phyloP scores from a whole-genome alignment of 2,329 filamentous ascomycete genomes.

The Periconia sp. region DNA sequence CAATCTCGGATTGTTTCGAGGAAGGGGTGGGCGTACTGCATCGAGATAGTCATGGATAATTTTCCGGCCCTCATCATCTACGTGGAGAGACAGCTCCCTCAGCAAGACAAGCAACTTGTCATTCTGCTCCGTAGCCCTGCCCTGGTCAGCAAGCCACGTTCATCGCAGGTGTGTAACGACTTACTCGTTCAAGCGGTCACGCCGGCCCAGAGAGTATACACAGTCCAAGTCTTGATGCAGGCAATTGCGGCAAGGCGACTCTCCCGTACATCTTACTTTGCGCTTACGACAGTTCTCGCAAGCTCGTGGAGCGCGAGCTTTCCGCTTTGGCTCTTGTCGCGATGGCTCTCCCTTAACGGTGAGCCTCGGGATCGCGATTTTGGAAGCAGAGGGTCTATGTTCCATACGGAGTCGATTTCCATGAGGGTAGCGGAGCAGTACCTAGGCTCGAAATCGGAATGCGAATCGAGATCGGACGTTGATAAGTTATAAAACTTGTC shows the following conservation, averaged over 20 bases:
- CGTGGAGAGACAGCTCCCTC: slow-evolving; percentile 15
- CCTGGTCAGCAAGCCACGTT: not conserved
- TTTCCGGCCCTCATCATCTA: slow-evolving; percentile 10
- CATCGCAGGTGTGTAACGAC: not conserved
- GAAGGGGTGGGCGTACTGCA: not conserved
- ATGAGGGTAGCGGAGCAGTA: not conserved
- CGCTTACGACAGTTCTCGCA: slow-evolving; percentile 22
- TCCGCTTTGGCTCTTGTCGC: not conserved
- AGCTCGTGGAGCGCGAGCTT: not conserved
- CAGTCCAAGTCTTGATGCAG: slow-evolving; percentile 25
- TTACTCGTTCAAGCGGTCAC: slow-evolving; percentile 36
- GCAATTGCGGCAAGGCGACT: slow-evolving; percentile 36
- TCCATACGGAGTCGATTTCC: not conserved
- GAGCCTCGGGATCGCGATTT: not conserved
- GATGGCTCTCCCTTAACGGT: not conserved
- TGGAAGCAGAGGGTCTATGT: not conserved
- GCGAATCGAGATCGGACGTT: no score
- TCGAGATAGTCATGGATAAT: slow-evolving; percentile 15
- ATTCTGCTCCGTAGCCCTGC: slow-evolving; percentile 7
- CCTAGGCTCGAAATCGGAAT: no score
- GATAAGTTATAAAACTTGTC: no score
- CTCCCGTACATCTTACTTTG: slow-evolving; percentile 40
- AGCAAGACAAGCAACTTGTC: slow-evolving; percentile 17
- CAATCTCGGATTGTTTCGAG: not conserved
- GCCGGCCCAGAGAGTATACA: slow-evolving; percentile 34